Base-by-base conservation (phyloP, 2,329 filamentous ascomycete species). In the Tothia fuscella region DNA sequence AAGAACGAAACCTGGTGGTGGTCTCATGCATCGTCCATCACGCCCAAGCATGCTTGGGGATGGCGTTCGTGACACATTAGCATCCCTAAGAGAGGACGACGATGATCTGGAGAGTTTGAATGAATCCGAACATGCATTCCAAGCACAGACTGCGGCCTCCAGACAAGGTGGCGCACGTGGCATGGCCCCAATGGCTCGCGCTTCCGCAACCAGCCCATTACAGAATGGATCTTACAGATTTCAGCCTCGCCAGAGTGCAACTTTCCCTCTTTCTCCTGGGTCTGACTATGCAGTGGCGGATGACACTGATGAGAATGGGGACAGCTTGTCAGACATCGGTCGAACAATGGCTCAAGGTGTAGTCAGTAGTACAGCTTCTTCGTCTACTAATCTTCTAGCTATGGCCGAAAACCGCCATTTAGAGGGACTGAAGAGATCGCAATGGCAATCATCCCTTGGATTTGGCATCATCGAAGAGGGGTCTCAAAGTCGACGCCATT, bases 401-500 rank as follows among this genome's bases (percentile, higher is more conserved):
- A 14, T 33, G 13, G 25, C 29, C 6, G 33, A 38, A 13, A 34
- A 32, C 16, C 32, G 41, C 4, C 29, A 19, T n/a, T 16, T 40
- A 13, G 21, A 40, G 28, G 34, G 41, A 13, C 25, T 34, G 21
- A 80, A 79, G 58, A 80, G 76, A 52, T 76, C 71, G 3, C 73
- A 76, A 47, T 87, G 81, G 81, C 79, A 82, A 49, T 81, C 73
- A 50, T 77, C 78, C 5, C 68, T 78, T n/a, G 77, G 74, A 2
- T 82, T 83, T 54, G 71, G 73, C 33, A 68, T 71, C 13, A 49
- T 74, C 19, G 68, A 66, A 3, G 79, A 83, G 46, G 66, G 76
- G 22, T 75, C 79, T 10, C 81, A 87, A 52, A 86, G 82, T 51
- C 74, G 84, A 45, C 76, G 84, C 21, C 84, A 89, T 58, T 89